A percentile compares a stretch with the other conserved stretches of the same genome.
phyloP scores from a whole-genome alignment of 164 flowering plant species.

The Vitis vinifera region DNA sequence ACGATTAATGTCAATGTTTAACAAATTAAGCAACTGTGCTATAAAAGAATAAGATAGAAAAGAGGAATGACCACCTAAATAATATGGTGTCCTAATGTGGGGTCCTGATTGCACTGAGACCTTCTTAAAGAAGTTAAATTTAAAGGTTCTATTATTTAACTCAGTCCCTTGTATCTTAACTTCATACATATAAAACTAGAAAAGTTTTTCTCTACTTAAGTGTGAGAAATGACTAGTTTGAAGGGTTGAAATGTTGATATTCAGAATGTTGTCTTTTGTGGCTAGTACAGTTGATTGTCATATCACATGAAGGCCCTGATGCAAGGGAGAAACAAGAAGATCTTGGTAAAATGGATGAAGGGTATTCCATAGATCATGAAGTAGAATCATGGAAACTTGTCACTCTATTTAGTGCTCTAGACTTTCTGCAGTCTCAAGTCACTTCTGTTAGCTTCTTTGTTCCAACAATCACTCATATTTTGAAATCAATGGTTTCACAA shows the following conservation, averaged over 20 bases:
- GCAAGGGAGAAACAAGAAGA: conserved; percentile 12
- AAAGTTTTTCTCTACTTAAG: not conserved
- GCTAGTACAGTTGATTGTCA: conserved; percentile 24
- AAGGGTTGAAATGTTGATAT: not conserved
- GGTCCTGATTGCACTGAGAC: conserved; percentile 32
- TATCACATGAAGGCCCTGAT: conserved; percentile 34
- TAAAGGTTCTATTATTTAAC: conserved; percentile 18
- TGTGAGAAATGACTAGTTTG: not conserved
- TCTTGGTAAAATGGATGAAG: conserved; percentile 15
- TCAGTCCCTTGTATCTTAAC: not conserved
- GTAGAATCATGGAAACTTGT: conserved; percentile 24
- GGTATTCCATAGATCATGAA: conserved; percentile 25
- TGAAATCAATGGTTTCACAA: not conserved
- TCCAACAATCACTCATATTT: not conserved
- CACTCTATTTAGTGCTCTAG: conserved; percentile 31
- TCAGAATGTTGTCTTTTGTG: not conserved
- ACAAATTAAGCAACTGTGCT: not conserved
- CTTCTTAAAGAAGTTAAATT: conserved; percentile 16
- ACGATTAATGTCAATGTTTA: not conserved
- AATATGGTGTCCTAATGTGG: conserved; percentile 18
- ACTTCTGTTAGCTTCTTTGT: not conserved
- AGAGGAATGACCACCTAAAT: too few species aligned
- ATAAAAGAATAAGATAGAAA: too few species aligned
- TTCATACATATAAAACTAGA: not conserved
- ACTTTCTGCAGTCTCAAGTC: conserved; percentile 16